Percentiles rank a stretch among this genome's conserved stretches.
Conservation (phyloP, 208 protist genomes). For the Trypanosoma avium region DNA sequence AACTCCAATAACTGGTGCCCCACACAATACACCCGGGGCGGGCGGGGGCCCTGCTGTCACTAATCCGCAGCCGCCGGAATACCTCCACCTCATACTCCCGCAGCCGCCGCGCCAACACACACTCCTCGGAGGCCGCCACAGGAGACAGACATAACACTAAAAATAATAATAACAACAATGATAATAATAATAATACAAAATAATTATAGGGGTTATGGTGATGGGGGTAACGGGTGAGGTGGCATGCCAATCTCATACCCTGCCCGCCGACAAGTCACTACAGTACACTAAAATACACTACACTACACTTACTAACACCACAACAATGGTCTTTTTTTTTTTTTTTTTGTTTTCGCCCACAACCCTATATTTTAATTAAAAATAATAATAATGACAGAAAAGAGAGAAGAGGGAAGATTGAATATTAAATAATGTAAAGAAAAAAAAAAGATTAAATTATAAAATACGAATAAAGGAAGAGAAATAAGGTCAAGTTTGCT, state of each 20-base stretch:
- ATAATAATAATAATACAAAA: not conserved
- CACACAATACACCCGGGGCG: constrained; percentile 9
- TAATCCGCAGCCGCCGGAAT: too few species aligned
- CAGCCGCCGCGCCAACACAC: constrained; percentile 15
- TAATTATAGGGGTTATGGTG: not conserved
- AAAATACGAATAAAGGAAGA: constrained; percentile 12
- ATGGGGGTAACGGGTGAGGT: too few species aligned
- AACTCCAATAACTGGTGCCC: constrained; percentile 19
- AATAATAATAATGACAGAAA: too few species aligned
- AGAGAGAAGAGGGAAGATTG: not conserved
- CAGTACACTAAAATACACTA: too few species aligned
- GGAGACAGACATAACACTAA: constrained; percentile 1
- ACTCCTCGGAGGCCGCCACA: constrained; percentile 7
- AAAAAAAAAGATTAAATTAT: not conserved
- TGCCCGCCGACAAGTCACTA: too few species aligned
- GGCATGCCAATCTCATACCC: too few species aligned
- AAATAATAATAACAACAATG: not conserved
- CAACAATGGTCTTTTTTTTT: too few species aligned
- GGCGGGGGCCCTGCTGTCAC: not conserved
- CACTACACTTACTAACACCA: too few species aligned
- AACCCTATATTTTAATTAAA: too few species aligned
- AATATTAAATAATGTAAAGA: not conserved
- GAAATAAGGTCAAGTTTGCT: too few species aligned
- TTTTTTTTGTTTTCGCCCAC: too few species aligned
- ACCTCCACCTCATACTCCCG: constrained; percentile 23